Percentiles rank a stretch among this genome's conserved stretches.
Evolutionary conservation across 441 rosid species (phyloP).

Genomic region (Pelargonium fulgidum): DNA sequence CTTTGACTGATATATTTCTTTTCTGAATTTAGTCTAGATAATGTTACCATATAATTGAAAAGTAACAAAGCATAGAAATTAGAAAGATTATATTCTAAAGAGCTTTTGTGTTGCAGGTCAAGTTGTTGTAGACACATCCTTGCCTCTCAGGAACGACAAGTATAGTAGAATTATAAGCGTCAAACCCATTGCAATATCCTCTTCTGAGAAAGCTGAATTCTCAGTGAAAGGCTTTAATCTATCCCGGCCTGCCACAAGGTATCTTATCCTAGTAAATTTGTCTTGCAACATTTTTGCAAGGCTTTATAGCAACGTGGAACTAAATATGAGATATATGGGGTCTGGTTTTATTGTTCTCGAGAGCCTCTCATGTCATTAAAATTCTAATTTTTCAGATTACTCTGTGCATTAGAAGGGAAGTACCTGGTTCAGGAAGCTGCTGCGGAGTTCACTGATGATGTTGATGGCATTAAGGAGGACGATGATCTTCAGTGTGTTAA

Average conservation of each 20-base stretch:
- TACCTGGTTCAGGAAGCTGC: constrained; percentile 56
- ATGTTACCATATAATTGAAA: constrained; percentile 5
- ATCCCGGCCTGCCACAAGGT: constrained; percentile 63
- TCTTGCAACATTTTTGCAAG: constrained; percentile 2
- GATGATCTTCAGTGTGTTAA: constrained; percentile 54
- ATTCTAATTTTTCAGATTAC: constrained; percentile 46
- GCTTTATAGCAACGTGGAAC: neutral
- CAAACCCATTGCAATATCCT: constrained; percentile 68
- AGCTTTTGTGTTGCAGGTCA: constrained; percentile 49
- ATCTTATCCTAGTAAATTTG: constrained; percentile 12
- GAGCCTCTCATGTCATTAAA: constrained; percentile 10
- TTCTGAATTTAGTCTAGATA: neutral
- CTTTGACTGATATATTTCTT: constrained; percentile 14
- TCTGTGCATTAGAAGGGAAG: constrained; percentile 80
- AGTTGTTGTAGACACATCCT: constrained; percentile 61
- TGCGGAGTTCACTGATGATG: constrained; percentile 34
- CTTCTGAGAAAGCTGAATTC: constrained; percentile 53
- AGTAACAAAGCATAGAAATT: neutral
- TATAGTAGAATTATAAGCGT: constrained; percentile 53
- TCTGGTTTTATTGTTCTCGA: constrained; percentile 8
- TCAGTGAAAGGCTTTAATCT: constrained; percentile 71
- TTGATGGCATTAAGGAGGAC: constrained; percentile 34
- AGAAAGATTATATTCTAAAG: neutral
- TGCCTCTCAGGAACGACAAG: constrained; percentile 51
- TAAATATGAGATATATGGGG: constrained; percentile 11